A percentile compares a stretch with the other conserved stretches of the same genome.
Evolutionary conservation across 768 basidiomycete species (phyloP).

Genomic region (Boletus tylopilopsis): DNA sequence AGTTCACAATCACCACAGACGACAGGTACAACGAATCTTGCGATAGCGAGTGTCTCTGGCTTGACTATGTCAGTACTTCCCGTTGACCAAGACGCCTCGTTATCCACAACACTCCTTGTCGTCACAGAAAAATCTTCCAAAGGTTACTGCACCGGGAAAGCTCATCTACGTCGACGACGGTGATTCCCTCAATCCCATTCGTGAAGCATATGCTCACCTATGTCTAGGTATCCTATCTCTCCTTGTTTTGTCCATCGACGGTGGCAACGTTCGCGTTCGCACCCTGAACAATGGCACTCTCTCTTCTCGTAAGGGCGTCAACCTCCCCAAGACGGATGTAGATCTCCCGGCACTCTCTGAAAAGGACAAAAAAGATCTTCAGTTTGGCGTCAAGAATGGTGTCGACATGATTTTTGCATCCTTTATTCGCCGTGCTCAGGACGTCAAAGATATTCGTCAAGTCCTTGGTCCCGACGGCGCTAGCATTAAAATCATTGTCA

Average conservation of each 20-base stretch:
- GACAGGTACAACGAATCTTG: constrained; percentile 72
- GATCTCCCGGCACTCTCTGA: constrained; percentile 96
- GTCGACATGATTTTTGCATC: constrained; percentile 99
- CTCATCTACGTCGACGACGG: constrained; percentile 98
- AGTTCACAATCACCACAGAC: constrained; percentile 89
- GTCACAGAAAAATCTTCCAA: constrained; percentile 79
- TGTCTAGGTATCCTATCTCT: constrained; percentile 75
- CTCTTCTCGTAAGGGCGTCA: constrained; percentile 97
- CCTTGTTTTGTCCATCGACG: constrained; percentile 86
- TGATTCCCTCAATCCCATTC: constrained; percentile 22
- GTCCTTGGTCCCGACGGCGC: constrained; percentile 95
- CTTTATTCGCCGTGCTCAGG: constrained; percentile 93
- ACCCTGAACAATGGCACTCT: constrained; percentile 89
- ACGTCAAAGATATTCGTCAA: constrained; percentile 89
- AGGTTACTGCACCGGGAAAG: constrained; percentile 96
- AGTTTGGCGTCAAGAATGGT: constrained; percentile 94
- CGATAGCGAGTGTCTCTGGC: constrained; percentile 81
- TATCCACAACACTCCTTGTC: not conserved
- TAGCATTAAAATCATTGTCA: constrained; percentile 97
- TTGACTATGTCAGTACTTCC: constrained; percentile 79
- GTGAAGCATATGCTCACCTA: constrained; percentile 2
- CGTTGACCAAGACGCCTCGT: not conserved
- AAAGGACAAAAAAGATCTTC: constrained; percentile 95
- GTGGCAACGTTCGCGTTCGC: constrained; percentile 75
- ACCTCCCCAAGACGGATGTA: constrained; percentile 96